Evolutionary conservation across 2,329 filamentous ascomycete genomes (phyloP), one percentile per base, ranked within the genome.

Genomic region (Penicillium sp.): DNA sequence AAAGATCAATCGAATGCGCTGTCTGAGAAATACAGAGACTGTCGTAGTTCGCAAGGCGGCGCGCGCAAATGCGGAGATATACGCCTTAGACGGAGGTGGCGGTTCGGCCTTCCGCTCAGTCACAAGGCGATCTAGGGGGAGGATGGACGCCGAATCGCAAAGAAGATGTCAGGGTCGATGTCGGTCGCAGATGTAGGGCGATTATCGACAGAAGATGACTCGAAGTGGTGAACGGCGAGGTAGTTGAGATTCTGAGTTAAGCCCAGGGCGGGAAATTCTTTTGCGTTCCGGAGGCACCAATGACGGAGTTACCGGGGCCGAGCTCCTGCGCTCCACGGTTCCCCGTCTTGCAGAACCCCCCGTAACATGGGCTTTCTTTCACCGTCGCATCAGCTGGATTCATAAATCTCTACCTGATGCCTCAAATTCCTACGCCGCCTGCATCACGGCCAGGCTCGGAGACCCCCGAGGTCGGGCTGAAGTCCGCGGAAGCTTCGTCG

Each of bases 251-350:
- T 30, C 35, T 2, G 46, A 50, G 49, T 31, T 51, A 59, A 55
- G 52, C 54, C 52, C 50, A 62, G 52, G 53, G 62, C 62, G 66
- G 68, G 68, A 69, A 70, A 68, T 69, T 69, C 66, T 69, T 67
- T 64, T 58, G 64, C 48, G 61, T 63, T 65, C 62, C 62, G 63
- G 63, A 61, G 63, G 50, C 47, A 56, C 57, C 57, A 68, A 63
- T 68, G 68, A 68, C 68, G 69, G 69, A 70, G 67, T 68, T 71
- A 68, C 60, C 66, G 66, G 67, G 64, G 56, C 64, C 63, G 59
- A 62, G 53, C 64, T 64, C 52, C 56, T 44, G 46, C 53, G 41
- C 46, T 55, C 47, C 48, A 51, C 48, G 48, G 47, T 49, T 48
- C 47, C 51, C 48, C 22, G 44, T 45, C 41, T 20, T 33, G 41